Conservation (phyloP, 441 rosid species). For the Breynia disticha region DNA sequence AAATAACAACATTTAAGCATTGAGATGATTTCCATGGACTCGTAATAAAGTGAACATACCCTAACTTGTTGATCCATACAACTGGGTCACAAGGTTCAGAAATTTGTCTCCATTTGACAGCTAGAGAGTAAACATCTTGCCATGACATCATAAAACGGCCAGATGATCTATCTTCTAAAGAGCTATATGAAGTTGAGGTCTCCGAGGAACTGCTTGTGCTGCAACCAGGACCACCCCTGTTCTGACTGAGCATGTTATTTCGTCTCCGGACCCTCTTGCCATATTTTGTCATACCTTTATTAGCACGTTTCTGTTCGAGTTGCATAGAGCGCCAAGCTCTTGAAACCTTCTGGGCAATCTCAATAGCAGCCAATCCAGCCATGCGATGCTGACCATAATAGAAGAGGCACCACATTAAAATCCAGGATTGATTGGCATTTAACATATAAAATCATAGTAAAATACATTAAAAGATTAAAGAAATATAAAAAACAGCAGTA, state of each 20-base stretch:
- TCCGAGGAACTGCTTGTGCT: conserved; percentile 76
- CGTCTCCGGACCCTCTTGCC: conserved; percentile 72
- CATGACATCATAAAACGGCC: conserved; percentile 58
- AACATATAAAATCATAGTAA: too few relatives aligned
- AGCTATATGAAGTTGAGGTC: conserved; percentile 54
- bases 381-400: conserved; percentile 75
- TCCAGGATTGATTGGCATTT: background rate
- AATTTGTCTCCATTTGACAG: conserved; percentile 98
- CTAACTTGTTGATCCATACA: conserved; percentile 92
- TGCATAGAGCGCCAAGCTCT: conserved; percentile 88
- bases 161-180: conserved; percentile 61
- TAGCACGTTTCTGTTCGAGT: conserved; percentile 61
- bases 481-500: too few relatives aligned
- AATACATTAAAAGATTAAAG: too few relatives aligned
- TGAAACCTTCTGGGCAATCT: conserved; percentile 89
- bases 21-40: too few relatives aligned
- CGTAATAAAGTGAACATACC: conserved; percentile 26
- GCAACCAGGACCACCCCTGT: conserved; percentile 97
- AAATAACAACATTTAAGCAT: background rate
- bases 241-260: conserved; percentile 66
- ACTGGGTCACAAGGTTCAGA: conserved; percentile 99
- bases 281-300: conserved; percentile 43
- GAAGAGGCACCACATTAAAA: conserved; percentile 17
- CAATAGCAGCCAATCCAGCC: conserved; percentile 97
- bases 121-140: conserved; percentile 79